Percentiles rank a stretch among this genome's conserved stretches.
Conservation (phyloP, 192 early-diverging fungal species). For the Dissophora ornata region DNA sequence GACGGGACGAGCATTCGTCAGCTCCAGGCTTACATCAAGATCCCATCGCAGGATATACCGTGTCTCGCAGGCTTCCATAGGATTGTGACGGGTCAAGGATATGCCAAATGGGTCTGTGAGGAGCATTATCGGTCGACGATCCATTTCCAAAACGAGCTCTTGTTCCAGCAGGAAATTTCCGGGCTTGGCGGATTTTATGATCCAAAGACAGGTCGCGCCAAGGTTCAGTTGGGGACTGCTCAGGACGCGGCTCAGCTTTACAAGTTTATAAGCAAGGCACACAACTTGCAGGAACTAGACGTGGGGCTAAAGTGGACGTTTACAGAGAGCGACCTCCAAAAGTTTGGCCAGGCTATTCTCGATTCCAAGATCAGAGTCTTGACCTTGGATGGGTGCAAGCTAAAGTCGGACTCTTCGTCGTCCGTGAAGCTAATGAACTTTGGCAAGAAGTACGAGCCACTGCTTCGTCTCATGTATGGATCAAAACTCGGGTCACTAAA, state of each 20-base stretch:
- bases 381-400: slow-evolving; percentile 21
- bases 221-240: slow-evolving; percentile 3
- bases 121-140: slow-evolving; percentile 32
- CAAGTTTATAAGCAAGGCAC: slow-evolving; percentile 13
- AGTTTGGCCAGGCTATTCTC: slow-evolving; percentile 15
- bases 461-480: slow-evolving; percentile 17
- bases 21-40: slow-evolving; percentile 23
- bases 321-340: slow-evolving; percentile 18
- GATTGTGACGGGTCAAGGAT: slow-evolving; percentile 24
- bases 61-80: slow-evolving; percentile 10
- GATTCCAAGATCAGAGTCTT: slow-evolving; percentile 16
- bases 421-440: slow-evolving; percentile 8
- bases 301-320: slow-evolving; percentile 26
- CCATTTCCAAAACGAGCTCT: slow-evolving; percentile 18
- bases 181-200: slow-evolving; percentile 22
- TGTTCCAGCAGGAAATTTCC: slow-evolving; percentile 18
- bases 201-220: slow-evolving; percentile 15
- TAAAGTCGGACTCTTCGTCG: slow-evolving; percentile 6
- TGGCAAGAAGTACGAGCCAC: slow-evolving; percentile 44
- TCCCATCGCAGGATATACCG: slow-evolving; percentile 2
- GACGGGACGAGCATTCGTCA: slow-evolving; percentile 34
- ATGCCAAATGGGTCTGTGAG: slow-evolving; percentile 42
- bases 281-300: slow-evolving; percentile 25
- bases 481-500: slow-evolving; percentile 26
- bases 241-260: slow-evolving; percentile 24